Evolutionary conservation across 2,329 filamentous ascomycete species (phyloP), one percentile per base, ranked within the genome.

Genomic region (Fusarium multiceps): DNA sequence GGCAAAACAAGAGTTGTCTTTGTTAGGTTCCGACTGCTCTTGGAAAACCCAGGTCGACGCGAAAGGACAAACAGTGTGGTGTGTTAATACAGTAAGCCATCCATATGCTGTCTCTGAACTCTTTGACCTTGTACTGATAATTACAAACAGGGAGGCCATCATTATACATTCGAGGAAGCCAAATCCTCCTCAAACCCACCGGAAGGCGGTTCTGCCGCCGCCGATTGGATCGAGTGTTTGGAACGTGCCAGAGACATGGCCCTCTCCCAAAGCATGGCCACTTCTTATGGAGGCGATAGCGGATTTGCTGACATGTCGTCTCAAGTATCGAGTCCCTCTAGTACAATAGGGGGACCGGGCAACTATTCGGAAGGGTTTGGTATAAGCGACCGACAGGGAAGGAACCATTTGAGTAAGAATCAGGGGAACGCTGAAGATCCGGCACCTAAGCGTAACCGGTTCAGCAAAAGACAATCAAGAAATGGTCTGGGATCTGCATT

Each of bases 381-480:
- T 34, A 73, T 83, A 59, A 82, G 80, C 66, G 88, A 89, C 64
- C 82, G 86, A 58, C 81, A 84, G 49, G 84, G 85, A 49, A 84
- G 89, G 57, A 86, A 85, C 66, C 86, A 89, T 72, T 74, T 90
- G 41, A 88, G 83, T 69, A 90, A 89, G 78, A 87, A 84, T 66
- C 88, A 89, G 74, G 83, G 82, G 45, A 86, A 82, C 67, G 72
- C 85, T 25, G 88, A 89, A 30, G 86, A 89, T 56, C 78, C 83
- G 41, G 75, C 81, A 20, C 76, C 83, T 14, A 90, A 88, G 78
- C 83, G 86, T 50, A 89, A 90, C 72, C 85, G 89, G 50, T 98
- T 98, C 81, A 97, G 94, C 82, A 96, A 96, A 81, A 87, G 95
- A 72, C 93, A 97, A 81, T 97, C 93, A 18, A 97, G 97, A 82